Evolutionary conservation across 371 early-diverging fungal genomes (phyloP).

Genomic region (Dinochytrium kinnereticum): DNA sequence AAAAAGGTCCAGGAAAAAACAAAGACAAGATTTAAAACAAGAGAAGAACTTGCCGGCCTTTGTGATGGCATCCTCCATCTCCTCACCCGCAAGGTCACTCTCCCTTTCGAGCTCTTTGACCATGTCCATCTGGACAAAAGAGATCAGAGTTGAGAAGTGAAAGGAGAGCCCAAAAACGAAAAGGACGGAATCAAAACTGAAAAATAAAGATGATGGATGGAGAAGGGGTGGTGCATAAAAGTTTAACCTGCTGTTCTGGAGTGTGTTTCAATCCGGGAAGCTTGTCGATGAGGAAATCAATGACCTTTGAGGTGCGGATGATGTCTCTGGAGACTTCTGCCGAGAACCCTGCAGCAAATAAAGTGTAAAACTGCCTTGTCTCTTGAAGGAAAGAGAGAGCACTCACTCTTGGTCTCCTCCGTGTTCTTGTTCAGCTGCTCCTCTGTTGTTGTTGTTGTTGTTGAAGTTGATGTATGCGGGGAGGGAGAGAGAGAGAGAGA

Average conservation of each 20-base stretch:
- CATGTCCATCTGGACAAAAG: slow-evolving; percentile 25
- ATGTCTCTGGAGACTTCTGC: slow-evolving; percentile 69
- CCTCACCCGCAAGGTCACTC: slow-evolving; percentile 32
- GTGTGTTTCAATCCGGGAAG: slow-evolving; percentile 69
- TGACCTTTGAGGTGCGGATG: slow-evolving; percentile 72
- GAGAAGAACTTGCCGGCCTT: slow-evolving; percentile 24
- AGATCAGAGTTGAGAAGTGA: neutral
- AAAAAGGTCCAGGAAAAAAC: too few species aligned
- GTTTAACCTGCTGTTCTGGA: slow-evolving; percentile 67
- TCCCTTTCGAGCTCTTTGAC: slow-evolving; percentile 35
- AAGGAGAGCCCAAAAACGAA: neutral
- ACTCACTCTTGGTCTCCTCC: slow-evolving; percentile 25
- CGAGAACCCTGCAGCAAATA: slow-evolving; percentile 54
- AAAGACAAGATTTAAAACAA: too few species aligned
- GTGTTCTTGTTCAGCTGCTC: slow-evolving; percentile 36
- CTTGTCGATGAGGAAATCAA: slow-evolving; percentile 70
- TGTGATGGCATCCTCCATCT: slow-evolving; percentile 33
- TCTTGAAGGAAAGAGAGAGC: slow-evolving; percentile 6
- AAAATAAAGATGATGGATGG: neutral
- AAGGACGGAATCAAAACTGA: neutral
- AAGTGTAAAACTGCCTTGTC: slow-evolving; percentile 13
- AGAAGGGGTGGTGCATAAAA: neutral
- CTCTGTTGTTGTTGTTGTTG: slow-evolving; percentile 5
- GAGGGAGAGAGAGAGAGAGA: too few species aligned
- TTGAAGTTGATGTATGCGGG: too few species aligned